phyloP scores from a whole-genome alignment of 2,329 filamentous ascomycete species.

The Venturia nashicola region DNA sequence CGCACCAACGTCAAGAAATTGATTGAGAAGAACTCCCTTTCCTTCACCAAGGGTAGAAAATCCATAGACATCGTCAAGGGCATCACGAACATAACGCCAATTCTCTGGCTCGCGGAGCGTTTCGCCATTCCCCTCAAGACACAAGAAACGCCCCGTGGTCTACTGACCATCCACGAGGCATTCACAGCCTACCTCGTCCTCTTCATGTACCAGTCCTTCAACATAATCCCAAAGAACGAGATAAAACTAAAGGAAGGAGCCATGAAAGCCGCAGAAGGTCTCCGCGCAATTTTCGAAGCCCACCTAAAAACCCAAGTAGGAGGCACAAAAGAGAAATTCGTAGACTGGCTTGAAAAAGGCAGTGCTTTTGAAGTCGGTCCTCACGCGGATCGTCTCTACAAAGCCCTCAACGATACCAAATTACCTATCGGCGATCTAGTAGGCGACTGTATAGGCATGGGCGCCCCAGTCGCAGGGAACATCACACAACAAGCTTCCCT shows the following conservation, averaged over 20 bases:
- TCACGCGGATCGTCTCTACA: conserved; percentile 39
- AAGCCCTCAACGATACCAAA: conserved; percentile 34
- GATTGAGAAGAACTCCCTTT: conserved; percentile 35
- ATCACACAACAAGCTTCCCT: conserved; percentile 41
- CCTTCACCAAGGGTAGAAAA: conserved; percentile 31
- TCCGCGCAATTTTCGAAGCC: conserved; percentile 29
- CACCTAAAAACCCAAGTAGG: conserved; percentile 32
- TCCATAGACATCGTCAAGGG: conserved; percentile 48
- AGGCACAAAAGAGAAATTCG: conserved; percentile 29
- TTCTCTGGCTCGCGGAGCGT: conserved; percentile 49
- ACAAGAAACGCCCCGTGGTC: conserved; percentile 43
- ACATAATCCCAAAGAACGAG: conserved; percentile 36
- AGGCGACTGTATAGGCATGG: conserved; percentile 38
- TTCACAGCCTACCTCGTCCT: conserved; percentile 34
- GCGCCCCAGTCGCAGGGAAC: conserved; percentile 37
- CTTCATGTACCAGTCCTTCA: conserved; percentile 42
- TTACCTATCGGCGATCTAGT: conserved; percentile 36
- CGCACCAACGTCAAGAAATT: conserved; percentile 29
- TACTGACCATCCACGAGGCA: conserved; percentile 33
- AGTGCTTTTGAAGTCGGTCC: conserved; percentile 36
- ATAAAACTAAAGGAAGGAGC: conserved; percentile 37
- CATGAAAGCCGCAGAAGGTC: conserved; percentile 25
- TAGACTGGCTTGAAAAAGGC: conserved; percentile 37
- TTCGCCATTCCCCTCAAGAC: conserved; percentile 60
- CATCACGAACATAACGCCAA: conserved; percentile 54